phyloP scores from a whole-genome alignment of 176 grass and related monocot species.

The Juncus effusus region DNA sequence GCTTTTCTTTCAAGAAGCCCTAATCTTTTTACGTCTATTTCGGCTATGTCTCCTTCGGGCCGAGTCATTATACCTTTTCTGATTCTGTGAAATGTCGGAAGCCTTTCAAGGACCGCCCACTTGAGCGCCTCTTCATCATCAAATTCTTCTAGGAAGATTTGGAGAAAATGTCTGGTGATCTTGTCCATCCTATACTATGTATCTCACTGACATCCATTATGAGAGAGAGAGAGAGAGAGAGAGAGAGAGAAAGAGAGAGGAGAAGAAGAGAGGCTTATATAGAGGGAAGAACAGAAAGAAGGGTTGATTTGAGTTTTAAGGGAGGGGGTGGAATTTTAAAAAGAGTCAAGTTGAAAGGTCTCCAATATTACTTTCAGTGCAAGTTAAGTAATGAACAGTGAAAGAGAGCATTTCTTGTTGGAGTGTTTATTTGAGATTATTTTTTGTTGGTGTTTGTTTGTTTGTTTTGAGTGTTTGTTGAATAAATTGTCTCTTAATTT shows the following conservation, averaged over 20 bases:
- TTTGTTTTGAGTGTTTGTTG: no score
- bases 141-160: constrained; percentile 5
- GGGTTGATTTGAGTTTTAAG: background rate
- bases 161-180: background rate
- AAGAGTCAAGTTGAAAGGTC: no score
- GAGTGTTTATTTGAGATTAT: no score
- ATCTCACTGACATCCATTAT: constrained; percentile 5
- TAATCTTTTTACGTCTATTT: constrained; percentile 55
- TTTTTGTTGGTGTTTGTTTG: no score
- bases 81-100: constrained; percentile 41
- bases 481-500: no score
- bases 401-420: no score
- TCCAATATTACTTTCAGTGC: no score
- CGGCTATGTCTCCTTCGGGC: constrained; percentile 8
- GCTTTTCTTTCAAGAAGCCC: constrained; percentile 47
- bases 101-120: constrained; percentile 27
- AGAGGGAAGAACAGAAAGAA: background rate
- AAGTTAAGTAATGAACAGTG: no score
- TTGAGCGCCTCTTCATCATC: constrained; percentile 28
- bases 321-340: background rate
- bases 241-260: background rate
- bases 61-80: constrained; percentile 35
- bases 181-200: background rate
- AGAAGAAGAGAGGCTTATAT: background rate
- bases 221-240: background rate